phyloP scores from a whole-genome alignment of 2,329 filamentous ascomycete genomes.

The Cladosporium velox region DNA sequence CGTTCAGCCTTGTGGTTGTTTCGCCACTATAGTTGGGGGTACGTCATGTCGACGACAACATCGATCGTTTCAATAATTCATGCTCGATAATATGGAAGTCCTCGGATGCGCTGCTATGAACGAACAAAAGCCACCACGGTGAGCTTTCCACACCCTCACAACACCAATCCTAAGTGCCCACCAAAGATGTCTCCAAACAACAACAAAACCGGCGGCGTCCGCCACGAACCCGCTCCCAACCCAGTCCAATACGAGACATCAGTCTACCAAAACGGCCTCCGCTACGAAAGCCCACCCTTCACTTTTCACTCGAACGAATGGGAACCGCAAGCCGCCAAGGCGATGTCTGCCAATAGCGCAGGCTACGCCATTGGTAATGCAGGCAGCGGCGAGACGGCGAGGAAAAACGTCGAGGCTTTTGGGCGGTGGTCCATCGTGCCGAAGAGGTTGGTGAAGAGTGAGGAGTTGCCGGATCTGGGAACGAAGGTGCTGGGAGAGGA shows the following conservation, averaged over 20 bases:
- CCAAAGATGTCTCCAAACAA: not conserved
- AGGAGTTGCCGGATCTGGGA: constrained; percentile 24
- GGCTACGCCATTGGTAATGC: constrained; percentile 41
- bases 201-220: not conserved
- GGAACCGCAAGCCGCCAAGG: constrained; percentile 32
- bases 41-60: constrained; percentile 2
- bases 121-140: not conserved
- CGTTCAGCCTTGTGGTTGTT: not conserved
- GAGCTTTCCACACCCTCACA: not conserved
- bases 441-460: constrained; percentile 22
- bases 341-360: constrained; percentile 35
- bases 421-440: constrained; percentile 27
- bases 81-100: not conserved
- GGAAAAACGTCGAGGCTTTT: constrained; percentile 30
- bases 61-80: not conserved
- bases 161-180: not conserved
- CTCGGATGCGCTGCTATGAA: not conserved
- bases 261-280: constrained; percentile 37
- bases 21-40: not conserved
- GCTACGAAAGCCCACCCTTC: constrained; percentile 37
- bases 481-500: constrained; percentile 28
- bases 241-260: constrained; percentile 35
- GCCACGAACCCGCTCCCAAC: constrained; percentile 4
- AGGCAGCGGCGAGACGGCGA: constrained; percentile 36
- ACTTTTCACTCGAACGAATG: constrained; percentile 38